Evolutionary conservation across 2,329 filamentous ascomycete species (phyloP).

Genomic region (Lasiodiplodia theobromae): DNA sequence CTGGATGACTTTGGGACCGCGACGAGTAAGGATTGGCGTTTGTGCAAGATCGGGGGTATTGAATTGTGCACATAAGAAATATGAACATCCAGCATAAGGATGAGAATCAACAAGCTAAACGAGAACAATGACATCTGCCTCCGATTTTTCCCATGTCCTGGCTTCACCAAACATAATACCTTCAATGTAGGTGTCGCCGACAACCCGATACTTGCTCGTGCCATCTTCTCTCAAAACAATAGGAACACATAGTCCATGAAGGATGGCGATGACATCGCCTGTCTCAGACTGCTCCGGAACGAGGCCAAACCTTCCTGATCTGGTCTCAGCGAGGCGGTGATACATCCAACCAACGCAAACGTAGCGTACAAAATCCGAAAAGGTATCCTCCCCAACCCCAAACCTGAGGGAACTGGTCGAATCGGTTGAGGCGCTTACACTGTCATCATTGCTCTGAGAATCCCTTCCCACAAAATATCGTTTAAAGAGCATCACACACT

Average conservation of each 20-base stretch:
- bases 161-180: neutral
- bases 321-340: too few species aligned
- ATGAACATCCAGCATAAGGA: too few species aligned
- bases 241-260: neutral
- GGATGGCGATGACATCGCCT: neutral
- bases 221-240: neutral
- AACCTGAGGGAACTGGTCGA: too few species aligned
- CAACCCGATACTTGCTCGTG: neutral
- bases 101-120: neutral
- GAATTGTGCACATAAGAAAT: neutral
- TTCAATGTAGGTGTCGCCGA: neutral
- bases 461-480: too few species aligned
- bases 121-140: neutral
- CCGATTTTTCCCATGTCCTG: neutral
- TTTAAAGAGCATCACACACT: too few species aligned
- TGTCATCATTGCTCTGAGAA: too few species aligned
- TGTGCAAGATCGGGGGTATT: conserved; percentile 31
- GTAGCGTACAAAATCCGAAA: too few species aligned
- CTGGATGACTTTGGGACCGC: conserved; percentile 65
- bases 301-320: too few species aligned
- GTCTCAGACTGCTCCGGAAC: too few species aligned
- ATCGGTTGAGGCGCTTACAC: too few species aligned
- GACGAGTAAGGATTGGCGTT: conserved; percentile 48
- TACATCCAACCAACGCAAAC: too few species aligned
- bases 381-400: too few species aligned